Conservation (phyloP, 1,284 basidiomycete genomes). For the Cryptococcus sp. region DNA sequence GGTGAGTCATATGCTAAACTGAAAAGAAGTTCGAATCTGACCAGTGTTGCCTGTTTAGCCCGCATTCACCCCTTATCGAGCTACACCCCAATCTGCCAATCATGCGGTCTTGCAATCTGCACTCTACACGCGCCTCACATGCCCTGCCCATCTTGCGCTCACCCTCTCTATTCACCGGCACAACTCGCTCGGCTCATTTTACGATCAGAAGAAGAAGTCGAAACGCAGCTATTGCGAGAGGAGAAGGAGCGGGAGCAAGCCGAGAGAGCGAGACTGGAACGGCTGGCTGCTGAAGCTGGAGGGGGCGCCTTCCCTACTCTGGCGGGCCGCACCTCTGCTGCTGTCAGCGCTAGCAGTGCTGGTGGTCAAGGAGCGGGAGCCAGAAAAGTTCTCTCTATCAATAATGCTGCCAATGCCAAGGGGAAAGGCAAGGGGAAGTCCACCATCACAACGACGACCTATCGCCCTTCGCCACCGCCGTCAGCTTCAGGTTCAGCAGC, state of each 20-base stretch:
- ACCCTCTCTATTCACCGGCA: slow-evolving; percentile 39
- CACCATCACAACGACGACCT: slow-evolving; percentile 40
- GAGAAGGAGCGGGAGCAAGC: slow-evolving; percentile 32
- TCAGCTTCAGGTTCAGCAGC: slow-evolving; percentile 3
- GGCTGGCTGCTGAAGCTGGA: slow-evolving; percentile 40
- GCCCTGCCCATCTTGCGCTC: slow-evolving; percentile 54
- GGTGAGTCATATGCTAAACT: slow-evolving; percentile 35
- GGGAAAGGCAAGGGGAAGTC: slow-evolving; percentile 40
- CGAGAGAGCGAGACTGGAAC: slow-evolving; percentile 34
- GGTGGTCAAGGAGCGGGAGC: slow-evolving; percentile 3
- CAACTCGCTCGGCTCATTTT: slow-evolving; percentile 45
- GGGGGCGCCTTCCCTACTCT: slow-evolving; percentile 51
- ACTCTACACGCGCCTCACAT: slow-evolving; percentile 46
- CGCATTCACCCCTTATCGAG: slow-evolving; percentile 50
- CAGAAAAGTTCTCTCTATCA: slow-evolving; percentile 36
- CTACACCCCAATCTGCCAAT: slow-evolving; percentile 51
- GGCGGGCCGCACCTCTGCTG: slow-evolving; percentile 7
- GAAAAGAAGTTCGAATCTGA: no score
- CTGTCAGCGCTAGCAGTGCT: background rate
- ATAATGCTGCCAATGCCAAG: slow-evolving; percentile 6
- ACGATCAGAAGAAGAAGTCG: slow-evolving; percentile 42
- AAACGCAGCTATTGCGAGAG: slow-evolving; percentile 39
- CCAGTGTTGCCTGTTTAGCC: slow-evolving; percentile 28
- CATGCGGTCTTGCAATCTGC: slow-evolving; percentile 53
- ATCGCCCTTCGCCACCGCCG: slow-evolving; percentile 10